These are phyloP conservation scores for Hyaloperonospora brassicae DNA, from an alignment of 352 stramenopile genomes.

Conservation along the genomic window DNA sequence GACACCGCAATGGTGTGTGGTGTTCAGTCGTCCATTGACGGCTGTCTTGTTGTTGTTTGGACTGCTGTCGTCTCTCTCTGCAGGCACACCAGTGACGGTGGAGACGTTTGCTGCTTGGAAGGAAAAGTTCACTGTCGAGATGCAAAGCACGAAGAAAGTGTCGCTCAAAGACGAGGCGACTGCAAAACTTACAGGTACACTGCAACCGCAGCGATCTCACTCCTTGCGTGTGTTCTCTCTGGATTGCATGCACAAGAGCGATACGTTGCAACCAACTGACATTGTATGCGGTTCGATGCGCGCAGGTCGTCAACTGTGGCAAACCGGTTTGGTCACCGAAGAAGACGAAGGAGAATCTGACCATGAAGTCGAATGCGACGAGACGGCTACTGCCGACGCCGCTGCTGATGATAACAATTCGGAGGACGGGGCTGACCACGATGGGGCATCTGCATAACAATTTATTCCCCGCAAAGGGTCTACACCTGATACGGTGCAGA, in stretches of 20 bases:
- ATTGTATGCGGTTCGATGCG: not conserved
- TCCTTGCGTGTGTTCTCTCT: not conserved
- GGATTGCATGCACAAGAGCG: too few relatives aligned
- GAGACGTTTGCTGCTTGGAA: slow-evolving; percentile 70
- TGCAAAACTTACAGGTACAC: slow-evolving; percentile 67
- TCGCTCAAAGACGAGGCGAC: slow-evolving; percentile 58
- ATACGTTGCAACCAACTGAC: too few relatives aligned
- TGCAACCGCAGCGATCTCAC: not conserved
- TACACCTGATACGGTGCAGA: too few relatives aligned
- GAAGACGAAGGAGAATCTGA: slow-evolving; percentile 36
- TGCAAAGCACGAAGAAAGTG: slow-evolving; percentile 35
- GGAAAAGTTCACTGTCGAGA: slow-evolving; percentile 62
- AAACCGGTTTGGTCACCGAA: slow-evolving; percentile 63
- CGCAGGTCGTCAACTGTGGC: slow-evolving; percentile 59
- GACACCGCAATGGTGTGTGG: not conserved
- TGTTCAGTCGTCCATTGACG: too few relatives aligned
- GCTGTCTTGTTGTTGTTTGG: too few relatives aligned
- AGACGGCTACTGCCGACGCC: too few relatives aligned
- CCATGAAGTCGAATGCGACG: slow-evolving; percentile 14
- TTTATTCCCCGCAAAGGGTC: too few relatives aligned
- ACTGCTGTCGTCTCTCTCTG: not conserved
- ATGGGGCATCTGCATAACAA: too few relatives aligned
- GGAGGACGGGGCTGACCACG: too few relatives aligned
- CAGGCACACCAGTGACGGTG: slow-evolving; percentile 73
- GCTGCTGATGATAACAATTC: too few relatives aligned